phyloP scores from a whole-genome alignment of 108 stramenopile species.

The Stephanodiscus minutulus region DNA sequence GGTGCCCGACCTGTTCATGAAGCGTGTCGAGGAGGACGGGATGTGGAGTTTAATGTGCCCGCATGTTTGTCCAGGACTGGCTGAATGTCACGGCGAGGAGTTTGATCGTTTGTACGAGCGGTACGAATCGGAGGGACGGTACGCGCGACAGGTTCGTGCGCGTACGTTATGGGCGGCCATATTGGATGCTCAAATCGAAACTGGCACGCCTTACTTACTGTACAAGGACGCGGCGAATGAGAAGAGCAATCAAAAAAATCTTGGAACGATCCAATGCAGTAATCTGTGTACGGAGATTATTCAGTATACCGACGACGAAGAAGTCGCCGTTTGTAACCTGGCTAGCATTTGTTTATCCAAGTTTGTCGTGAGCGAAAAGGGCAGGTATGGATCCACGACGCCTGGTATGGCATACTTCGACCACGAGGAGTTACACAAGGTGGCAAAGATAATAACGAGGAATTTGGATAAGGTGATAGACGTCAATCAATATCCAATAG shows the following conservation, averaged over 20 bases:
- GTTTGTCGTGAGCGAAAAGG: constrained; percentile 77
- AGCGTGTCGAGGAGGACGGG: constrained; percentile 90
- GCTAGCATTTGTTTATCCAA: constrained; percentile 87
- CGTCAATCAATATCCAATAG: constrained; percentile 90
- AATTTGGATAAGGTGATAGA: constrained; percentile 97
- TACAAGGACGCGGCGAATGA: constrained; percentile 96
- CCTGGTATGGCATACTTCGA: constrained; percentile 84
- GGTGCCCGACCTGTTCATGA: constrained; percentile 98
- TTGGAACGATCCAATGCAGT: constrained; percentile 96
- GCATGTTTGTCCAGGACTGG: constrained; percentile 85
- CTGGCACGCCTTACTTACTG: constrained; percentile 97
- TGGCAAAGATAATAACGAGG: constrained; percentile 87
- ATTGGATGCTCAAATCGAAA: constrained; percentile 93
- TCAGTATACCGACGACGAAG: constrained; percentile 93
- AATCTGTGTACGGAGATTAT: constrained; percentile 98
- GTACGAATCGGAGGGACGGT: constrained; percentile 88
- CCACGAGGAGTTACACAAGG: constrained; percentile 83
- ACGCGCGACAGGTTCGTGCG: constrained; percentile 75
- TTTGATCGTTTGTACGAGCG: constrained; percentile 87
- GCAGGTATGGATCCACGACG: constrained; percentile 75
- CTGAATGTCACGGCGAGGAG: constrained; percentile 83
- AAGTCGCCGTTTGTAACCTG: constrained; percentile 96
- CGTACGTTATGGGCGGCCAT: constrained; percentile 88
- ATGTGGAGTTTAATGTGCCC: constrained; percentile 98
- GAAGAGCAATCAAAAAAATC: constrained; percentile 97